Percentiles rank a stretch among this genome's conserved stretches.
Evolutionary conservation across 208 protist genomes (phyloP).

Genomic region (Jaenimonas drosophilae): DNA sequence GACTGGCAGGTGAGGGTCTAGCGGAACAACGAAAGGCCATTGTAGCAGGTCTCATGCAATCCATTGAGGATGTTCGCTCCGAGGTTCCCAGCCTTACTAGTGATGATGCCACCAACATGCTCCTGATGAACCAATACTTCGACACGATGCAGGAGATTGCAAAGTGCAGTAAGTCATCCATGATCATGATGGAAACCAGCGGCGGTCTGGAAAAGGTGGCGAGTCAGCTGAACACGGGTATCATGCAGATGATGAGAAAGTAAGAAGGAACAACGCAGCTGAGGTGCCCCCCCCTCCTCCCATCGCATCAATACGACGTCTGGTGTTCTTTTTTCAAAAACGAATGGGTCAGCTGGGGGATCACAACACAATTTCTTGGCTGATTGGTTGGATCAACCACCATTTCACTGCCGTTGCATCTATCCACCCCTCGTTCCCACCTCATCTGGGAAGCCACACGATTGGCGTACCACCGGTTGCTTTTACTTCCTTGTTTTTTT

Average conservation of each 20-base stretch:
- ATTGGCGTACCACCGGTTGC: no score
- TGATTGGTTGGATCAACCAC: no score
- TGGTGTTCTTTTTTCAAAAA: no score
- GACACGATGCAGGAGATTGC: slow-evolving; percentile 56
- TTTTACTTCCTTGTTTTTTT: no score
- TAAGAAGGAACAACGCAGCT: neutral
- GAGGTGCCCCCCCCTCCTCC: no score
- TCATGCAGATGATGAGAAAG: slow-evolving; percentile 28
- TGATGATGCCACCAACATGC: slow-evolving; percentile 54
- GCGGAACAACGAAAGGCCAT: slow-evolving; percentile 69
- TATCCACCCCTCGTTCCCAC: no score
- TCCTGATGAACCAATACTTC: slow-evolving; percentile 80
- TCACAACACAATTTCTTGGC: no score
- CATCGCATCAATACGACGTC: no score
- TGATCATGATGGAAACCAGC: slow-evolving; percentile 46
- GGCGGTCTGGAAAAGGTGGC: slow-evolving; percentile 47
- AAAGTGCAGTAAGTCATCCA: slow-evolving; percentile 16
- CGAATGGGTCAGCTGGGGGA: no score
- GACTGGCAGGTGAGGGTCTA: slow-evolving; percentile 40
- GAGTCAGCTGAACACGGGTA: slow-evolving; percentile 26
- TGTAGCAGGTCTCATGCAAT: slow-evolving; percentile 42
- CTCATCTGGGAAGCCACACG: no score
- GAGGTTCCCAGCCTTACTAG: slow-evolving; percentile 32
- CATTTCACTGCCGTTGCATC: no score
- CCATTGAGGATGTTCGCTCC: slow-evolving; percentile 24